Base-by-base conservation (phyloP, 305 asterid genomes). In the Fraxinus sp. region DNA sequence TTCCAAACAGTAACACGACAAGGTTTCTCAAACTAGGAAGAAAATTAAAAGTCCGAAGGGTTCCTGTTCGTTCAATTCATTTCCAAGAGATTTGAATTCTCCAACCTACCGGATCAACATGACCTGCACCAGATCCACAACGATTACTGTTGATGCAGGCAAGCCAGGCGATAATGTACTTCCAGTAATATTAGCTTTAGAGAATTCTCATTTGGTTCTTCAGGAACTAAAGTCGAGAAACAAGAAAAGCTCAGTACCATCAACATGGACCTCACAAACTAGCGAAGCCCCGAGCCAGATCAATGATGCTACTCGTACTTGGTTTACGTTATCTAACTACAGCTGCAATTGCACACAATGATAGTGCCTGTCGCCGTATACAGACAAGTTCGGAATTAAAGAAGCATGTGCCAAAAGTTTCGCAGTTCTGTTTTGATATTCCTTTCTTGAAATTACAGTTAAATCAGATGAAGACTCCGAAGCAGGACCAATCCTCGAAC, bases 131-230 rank as follows among this genome's bases (percentile, higher is more conserved):
- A 82, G 20, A 75, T 37, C 76, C 46, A 20, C 24, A 11, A 52
- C 20, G n/a, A 11, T 22, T 6, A 52, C 18, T 36, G 74, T 6
- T 35, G 39, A 70, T 62, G 37, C 74, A 6, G 30, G 76, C 33
- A 71, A 73, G 79, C 35, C 44, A 41, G 82, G 78, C 14, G 86
- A 70, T 3, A 82, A 79, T 11, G 83, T 80, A 24, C 84, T 90
- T 16, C 97, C 97, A 0, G 92, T 93, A 32, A 87, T 94, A 76
- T 76, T 95, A 78, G 97, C 98, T 76, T 78, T 93, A 75, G 98
- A 92, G 92, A 90, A 88, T 75, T 52, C 89, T 35, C 92, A 84
- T 59, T 80, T 87, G 13, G 49, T 39, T 24, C 10, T 13, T 77
- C 75, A 13, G 18, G 91, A 88, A 52, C 77, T 44, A 46, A 90